phyloP scores from a whole-genome alignment of 1,284 basidiomycete genomes.

The Malassezia pachydermatis region DNA sequence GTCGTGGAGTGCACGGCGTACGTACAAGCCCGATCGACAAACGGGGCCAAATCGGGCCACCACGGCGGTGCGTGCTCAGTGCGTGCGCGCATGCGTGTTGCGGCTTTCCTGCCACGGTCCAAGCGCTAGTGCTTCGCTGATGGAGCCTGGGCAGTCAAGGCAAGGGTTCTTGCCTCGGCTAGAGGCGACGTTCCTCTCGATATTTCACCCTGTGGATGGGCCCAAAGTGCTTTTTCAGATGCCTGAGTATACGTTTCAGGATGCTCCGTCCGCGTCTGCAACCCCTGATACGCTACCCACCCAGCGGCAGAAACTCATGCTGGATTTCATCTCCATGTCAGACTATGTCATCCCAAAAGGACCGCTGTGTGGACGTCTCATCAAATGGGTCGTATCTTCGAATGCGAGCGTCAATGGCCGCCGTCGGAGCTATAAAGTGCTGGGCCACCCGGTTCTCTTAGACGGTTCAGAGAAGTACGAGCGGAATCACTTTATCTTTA shows the following conservation, averaged over 20 bases:
- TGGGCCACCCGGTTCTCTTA: slow-evolving; percentile 36
- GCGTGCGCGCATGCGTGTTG: neutral
- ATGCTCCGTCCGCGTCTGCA: neutral
- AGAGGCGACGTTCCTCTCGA: slow-evolving; percentile 73
- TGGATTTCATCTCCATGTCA: slow-evolving; percentile 80
- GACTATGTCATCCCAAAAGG: slow-evolving; percentile 87
- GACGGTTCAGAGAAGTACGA: slow-evolving; percentile 34
- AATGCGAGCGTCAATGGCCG: neutral
- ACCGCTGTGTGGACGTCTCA: slow-evolving; percentile 74
- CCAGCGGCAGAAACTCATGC: slow-evolving; percentile 19
- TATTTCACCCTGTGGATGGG: slow-evolving; percentile 70
- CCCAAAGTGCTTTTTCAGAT: slow-evolving; percentile 80
- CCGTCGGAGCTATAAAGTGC: slow-evolving; percentile 33
- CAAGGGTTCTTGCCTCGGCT: slow-evolving; percentile 54
- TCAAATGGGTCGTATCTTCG: slow-evolving; percentile 52
- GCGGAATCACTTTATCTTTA: slow-evolving; percentile 68
- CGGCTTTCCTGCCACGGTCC: neutral
- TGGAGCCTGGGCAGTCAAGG: neutral
- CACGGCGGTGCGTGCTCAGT: neutral
- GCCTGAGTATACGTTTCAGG: slow-evolving; percentile 67
- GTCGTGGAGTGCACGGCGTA: neutral
- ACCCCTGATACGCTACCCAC: slow-evolving; percentile 45
- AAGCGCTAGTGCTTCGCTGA: slow-evolving; percentile 3
- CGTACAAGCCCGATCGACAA: neutral
- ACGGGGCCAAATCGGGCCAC: neutral